Evolutionary conservation across 805 yeast species (phyloP).

Genomic region (Kodamaea laetipori): DNA sequence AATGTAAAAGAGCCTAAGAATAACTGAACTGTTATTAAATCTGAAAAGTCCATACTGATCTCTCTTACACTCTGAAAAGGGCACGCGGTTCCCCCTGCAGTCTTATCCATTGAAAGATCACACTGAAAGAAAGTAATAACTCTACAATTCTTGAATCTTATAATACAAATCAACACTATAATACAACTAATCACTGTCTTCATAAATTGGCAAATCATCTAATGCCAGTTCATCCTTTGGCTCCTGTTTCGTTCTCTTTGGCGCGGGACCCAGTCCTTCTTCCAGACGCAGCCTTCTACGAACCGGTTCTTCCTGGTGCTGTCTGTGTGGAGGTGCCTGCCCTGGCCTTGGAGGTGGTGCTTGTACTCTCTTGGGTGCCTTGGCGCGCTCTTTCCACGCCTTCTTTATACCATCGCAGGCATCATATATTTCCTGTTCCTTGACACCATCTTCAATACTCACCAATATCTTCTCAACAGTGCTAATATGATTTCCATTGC

Average conservation of each 20-base stretch:
- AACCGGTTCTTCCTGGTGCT: constrained; percentile 12
- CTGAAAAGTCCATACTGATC: too few relatives aligned
- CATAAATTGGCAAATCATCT: constrained; percentile 43
- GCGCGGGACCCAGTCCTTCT: constrained; percentile 13
- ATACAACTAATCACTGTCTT: constrained; percentile 36
- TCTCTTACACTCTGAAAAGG: too few relatives aligned
- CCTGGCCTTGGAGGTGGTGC: too few relatives aligned
- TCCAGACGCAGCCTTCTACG: constrained; percentile 6
- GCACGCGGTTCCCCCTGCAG: too few relatives aligned
- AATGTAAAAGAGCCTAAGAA: too few relatives aligned
- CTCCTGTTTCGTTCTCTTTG: constrained; percentile 13
- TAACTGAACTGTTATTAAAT: too few relatives aligned
- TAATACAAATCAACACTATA: constrained; percentile 9
- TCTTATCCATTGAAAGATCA: too few relatives aligned
- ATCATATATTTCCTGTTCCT: constrained; percentile 69
- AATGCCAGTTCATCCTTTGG: constrained; percentile 20
- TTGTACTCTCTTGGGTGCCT: constrained; percentile 15
- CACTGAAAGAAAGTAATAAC: too few relatives aligned
- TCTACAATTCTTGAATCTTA: neutral
- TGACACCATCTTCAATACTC: constrained; percentile 84
- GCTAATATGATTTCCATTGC: constrained; percentile 79
- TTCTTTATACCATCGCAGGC: constrained; percentile 57
- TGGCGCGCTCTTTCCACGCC: constrained; percentile 57
- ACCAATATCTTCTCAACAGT: constrained; percentile 82
- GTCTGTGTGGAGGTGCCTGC: too few relatives aligned